phyloP scores from a whole-genome alignment of 495 filamentous ascomycete genomes.

The Tetracladium marchalianum region DNA sequence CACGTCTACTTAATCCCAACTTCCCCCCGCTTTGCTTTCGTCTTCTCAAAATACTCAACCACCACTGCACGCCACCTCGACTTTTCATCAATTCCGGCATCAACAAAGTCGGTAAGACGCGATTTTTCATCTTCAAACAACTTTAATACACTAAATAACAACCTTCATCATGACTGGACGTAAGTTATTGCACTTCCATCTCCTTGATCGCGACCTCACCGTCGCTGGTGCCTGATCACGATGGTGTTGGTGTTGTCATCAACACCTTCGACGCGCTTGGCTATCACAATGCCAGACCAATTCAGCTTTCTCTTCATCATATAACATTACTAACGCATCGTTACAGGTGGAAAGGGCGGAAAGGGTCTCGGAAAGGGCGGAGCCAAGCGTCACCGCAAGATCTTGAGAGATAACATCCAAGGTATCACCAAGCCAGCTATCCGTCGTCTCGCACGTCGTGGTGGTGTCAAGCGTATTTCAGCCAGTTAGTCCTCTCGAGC shows the following conservation, averaged over 20 bases:
- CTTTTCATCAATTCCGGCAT: slow-evolving; percentile 14
- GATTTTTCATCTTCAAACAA: slow-evolving; percentile 15
- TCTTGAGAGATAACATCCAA: slow-evolving; percentile 99
- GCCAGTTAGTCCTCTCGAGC: slow-evolving; percentile 36
- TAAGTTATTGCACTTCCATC: slow-evolving; percentile 15
- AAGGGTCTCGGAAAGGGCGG: slow-evolving; percentile 86
- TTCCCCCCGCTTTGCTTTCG: slow-evolving; percentile 2
- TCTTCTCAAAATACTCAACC: not conserved
- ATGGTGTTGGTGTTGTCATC: slow-evolving; percentile 10
- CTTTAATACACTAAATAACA: slow-evolving; percentile 7
- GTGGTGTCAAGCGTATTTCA: slow-evolving; percentile 99
- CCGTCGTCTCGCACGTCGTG: slow-evolving; percentile 98
- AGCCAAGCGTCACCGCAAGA: slow-evolving; percentile 97
- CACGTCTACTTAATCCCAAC: slow-evolving; percentile 4
- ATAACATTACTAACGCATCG: slow-evolving; percentile 16
- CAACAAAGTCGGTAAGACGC: slow-evolving; percentile 12
- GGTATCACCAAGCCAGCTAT: slow-evolving; percentile 99
- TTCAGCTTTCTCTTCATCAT: slow-evolving; percentile 1
- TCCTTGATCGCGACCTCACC: slow-evolving; percentile 3
- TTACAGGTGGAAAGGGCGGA: slow-evolving; percentile 82
- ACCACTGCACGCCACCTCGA: slow-evolving; percentile 5
- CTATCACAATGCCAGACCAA: slow-evolving; percentile 5
- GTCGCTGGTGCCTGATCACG: slow-evolving; percentile 11
- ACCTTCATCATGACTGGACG: slow-evolving; percentile 23
- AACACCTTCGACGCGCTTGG: not conserved